Conservation (phyloP, 2,329 filamentous ascomycete species). For the Colletotrichum sp. region DNA sequence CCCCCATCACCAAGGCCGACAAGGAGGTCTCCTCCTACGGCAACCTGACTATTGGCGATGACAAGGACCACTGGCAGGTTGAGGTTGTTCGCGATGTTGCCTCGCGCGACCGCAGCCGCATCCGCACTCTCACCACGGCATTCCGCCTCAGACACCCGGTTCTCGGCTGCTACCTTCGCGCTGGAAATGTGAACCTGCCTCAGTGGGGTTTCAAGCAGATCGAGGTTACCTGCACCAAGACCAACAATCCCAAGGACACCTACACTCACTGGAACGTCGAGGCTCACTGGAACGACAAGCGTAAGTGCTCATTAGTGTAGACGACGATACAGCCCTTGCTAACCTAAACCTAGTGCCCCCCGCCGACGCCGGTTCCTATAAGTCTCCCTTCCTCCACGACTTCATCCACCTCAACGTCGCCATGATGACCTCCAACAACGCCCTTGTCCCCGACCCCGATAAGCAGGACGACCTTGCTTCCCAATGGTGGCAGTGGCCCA, state of each 20-base stretch:
- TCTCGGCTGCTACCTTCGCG: constrained; percentile 91
- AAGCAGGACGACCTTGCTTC: constrained; percentile 99
- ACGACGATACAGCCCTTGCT: constrained; percentile 28
- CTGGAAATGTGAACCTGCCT: constrained; percentile 93
- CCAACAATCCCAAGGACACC: constrained; percentile 88
- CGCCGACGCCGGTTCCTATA: constrained; percentile 89
- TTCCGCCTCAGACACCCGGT: constrained; percentile 86
- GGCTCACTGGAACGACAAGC: constrained; percentile 89
- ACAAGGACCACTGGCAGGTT: constrained; percentile 96
- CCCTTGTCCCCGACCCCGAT: constrained; percentile 94
- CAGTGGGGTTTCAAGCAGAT: constrained; percentile 99
- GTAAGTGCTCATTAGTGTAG: constrained; percentile 58
- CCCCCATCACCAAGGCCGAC: constrained; percentile 87
- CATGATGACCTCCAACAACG: constrained; percentile 99
- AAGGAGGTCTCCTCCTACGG: constrained; percentile 96
- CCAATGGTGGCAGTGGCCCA: constrained; percentile 97
- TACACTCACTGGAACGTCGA: constrained; percentile 99
- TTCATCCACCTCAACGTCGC: constrained; percentile 98
- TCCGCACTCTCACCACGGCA: constrained; percentile 90
- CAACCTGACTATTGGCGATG: constrained; percentile 92
- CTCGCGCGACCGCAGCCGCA: constrained; percentile 80
- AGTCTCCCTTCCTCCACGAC: constrained; percentile 95
- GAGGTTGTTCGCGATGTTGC: constrained; percentile 92
- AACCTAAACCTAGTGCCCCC: constrained; percentile 70
- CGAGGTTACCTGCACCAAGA: constrained; percentile 92